Conservation (phyloP, 345 rosid genomes). For the Eucalyptus pumila region DNA sequence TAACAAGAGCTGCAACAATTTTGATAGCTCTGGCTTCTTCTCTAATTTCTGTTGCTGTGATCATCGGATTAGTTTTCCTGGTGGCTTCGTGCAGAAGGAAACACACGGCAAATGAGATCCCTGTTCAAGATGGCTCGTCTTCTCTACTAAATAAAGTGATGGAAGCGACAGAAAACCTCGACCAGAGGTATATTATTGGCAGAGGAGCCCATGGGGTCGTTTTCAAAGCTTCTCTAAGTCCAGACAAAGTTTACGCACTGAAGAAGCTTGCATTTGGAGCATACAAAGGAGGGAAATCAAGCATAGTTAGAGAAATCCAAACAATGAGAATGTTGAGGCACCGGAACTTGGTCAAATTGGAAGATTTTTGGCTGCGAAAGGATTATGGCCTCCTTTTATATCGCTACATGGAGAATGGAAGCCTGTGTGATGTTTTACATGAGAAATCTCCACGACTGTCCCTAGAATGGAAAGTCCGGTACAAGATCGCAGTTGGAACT, state of each 20-base stretch:
- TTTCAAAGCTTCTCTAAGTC: constrained; percentile 42
- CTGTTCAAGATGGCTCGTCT: constrained; percentile 31
- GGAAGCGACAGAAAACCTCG: constrained; percentile 61
- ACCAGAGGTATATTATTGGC: constrained; percentile 49
- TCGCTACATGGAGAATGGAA: constrained; percentile 62
- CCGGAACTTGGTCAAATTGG: constrained; percentile 58
- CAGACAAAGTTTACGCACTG: constrained; percentile 36
- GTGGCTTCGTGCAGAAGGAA: constrained; percentile 7
- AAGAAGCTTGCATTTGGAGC: constrained; percentile 44
- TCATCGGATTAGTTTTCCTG: constrained; percentile 18
- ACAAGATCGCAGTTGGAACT: constrained; percentile 45
- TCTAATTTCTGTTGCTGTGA: constrained; percentile 3
- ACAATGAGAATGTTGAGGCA: constrained; percentile 59
- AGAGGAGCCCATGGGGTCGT: constrained; percentile 75
- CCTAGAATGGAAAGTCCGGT: constrained; percentile 53
- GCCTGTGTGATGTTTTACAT: constrained; percentile 56
- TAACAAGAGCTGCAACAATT: constrained; percentile 9
- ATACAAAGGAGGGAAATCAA: constrained; percentile 25
- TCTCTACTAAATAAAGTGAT: constrained; percentile 40
- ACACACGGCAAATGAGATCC: constrained; percentile 20
- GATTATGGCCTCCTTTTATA: constrained; percentile 61
- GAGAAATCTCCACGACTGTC: constrained; percentile 1
- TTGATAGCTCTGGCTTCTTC: constrained; percentile 30
- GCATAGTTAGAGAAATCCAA: constrained; percentile 55
- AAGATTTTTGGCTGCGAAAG: constrained; percentile 67